Evolutionary conservation across 768 basidiomycete genomes (phyloP).

Genomic region (Neoboletus brunneissimus): DNA sequence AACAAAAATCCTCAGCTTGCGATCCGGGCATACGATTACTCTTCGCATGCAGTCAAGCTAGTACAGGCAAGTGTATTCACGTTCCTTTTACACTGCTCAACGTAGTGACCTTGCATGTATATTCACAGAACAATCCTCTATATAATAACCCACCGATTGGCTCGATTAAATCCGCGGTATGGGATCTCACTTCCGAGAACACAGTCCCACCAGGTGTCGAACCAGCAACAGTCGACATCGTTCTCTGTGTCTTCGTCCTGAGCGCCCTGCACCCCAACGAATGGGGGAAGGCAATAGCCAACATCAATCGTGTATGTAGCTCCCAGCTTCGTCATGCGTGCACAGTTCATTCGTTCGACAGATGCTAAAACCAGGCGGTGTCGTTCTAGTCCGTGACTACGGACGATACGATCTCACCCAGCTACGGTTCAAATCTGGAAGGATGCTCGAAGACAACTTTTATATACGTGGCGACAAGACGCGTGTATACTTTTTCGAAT

Average conservation of each 20-base stretch:
- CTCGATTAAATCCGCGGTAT: slow-evolving; percentile 74
- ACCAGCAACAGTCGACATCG: slow-evolving; percentile 76
- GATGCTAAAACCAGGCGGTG: slow-evolving; percentile 90
- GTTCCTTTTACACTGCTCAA: neutral
- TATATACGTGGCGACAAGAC: slow-evolving; percentile 98
- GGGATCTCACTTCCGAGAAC: slow-evolving; percentile 77
- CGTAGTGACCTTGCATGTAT: neutral
- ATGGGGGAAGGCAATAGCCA: slow-evolving; percentile 80
- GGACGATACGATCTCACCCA: slow-evolving; percentile 95
- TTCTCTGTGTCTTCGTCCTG: slow-evolving; percentile 91
- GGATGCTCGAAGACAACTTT: slow-evolving; percentile 90
- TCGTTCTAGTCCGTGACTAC: slow-evolving; percentile 87
- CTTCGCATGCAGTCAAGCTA: slow-evolving; percentile 81
- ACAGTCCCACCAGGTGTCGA: slow-evolving; percentile 61
- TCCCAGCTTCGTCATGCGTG: neutral
- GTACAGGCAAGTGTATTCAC: slow-evolving; percentile 62
- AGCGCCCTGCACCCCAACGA: slow-evolving; percentile 92
- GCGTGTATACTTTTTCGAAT: slow-evolving; percentile 93
- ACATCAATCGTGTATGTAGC: slow-evolving; percentile 64
- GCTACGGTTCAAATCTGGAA: slow-evolving; percentile 82
- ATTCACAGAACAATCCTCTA: slow-evolving; percentile 60
- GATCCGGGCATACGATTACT: slow-evolving; percentile 88
- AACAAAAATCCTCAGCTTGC: slow-evolving; percentile 78
- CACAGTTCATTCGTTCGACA: slow-evolving; percentile 30
- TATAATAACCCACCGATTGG: slow-evolving; percentile 69